phyloP scores from a whole-genome alignment of 2,329 filamentous ascomycete genomes.

The Alternaria rosae region DNA sequence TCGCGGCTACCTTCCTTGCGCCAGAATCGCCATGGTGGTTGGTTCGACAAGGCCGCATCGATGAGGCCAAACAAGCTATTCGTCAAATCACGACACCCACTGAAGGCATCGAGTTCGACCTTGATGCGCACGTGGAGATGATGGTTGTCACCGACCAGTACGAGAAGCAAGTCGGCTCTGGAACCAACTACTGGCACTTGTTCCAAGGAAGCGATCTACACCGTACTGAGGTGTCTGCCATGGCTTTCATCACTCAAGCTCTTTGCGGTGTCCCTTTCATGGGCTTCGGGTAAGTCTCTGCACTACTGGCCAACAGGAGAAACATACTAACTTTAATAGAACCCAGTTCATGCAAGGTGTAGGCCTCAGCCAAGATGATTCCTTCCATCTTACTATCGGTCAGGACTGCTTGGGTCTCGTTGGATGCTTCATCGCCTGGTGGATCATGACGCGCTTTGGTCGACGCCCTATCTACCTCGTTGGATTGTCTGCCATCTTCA shows the following conservation, averaged over 20 bases:
- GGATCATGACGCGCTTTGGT: constrained; percentile 77
- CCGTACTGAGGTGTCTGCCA: constrained; percentile 73
- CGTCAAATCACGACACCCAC: constrained; percentile 66
- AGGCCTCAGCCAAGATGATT: constrained; percentile 31
- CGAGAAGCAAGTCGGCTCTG: constrained; percentile 70
- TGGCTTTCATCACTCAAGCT: constrained; percentile 55
- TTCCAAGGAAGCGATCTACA: constrained; percentile 79
- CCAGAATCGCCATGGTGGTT: constrained; percentile 63
- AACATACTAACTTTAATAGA: background rate
- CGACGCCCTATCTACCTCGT: constrained; percentile 76
- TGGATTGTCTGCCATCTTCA: constrained; percentile 53
- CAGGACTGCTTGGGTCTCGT: constrained; percentile 41
- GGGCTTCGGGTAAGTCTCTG: constrained; percentile 24
- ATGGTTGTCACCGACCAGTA: constrained; percentile 85
- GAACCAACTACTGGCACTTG: constrained; percentile 78
- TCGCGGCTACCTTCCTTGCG: constrained; percentile 69
- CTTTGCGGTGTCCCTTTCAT: constrained; percentile 36
- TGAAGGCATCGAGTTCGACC: constrained; percentile 48
- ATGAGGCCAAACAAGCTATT: constrained; percentile 70
- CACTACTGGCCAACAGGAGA: background rate
- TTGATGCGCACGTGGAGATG: constrained; percentile 73
- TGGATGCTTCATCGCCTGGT: constrained; percentile 77
- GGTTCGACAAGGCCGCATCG: constrained; percentile 63
- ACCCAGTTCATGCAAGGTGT: constrained; percentile 33
- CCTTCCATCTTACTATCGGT: constrained; percentile 34